phyloP scores from a whole-genome alignment of 2,329 filamentous ascomycete genomes.

The Trichoderma sp. region DNA sequence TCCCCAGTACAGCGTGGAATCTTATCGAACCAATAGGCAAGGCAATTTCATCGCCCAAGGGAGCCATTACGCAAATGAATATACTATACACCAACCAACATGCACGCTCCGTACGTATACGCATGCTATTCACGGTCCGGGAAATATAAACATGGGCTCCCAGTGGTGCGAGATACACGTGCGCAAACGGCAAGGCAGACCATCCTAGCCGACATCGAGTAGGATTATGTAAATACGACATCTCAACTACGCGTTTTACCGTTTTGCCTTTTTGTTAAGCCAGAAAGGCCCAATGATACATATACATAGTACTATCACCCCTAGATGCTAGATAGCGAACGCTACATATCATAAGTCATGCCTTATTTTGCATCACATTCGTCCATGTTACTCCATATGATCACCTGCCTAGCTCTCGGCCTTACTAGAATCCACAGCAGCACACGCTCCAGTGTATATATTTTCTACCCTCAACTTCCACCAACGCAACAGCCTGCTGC shows the following conservation, averaged over 20 bases:
- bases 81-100: background rate
- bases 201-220: no score
- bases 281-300: background rate
- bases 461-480: background rate
- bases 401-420: background rate
- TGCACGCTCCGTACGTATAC: background rate
- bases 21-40: no score
- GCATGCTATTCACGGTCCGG: background rate
- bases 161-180: background rate
- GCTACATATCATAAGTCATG: background rate
- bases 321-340: background rate
- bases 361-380: background rate
- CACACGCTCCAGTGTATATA: background rate
- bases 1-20: no score
- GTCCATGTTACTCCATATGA: no score
- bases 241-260: background rate
- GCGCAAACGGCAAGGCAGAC: background rate
- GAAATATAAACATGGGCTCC: background rate
- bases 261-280: background rate
- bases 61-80: background rate
- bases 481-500: background rate
- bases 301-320: background rate
- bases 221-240: background rate
- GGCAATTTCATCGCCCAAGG: no score
- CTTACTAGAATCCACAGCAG: background rate